phyloP scores from a whole-genome alignment of 768 basidiomycete genomes.

The Daedaleopsis sinensis region DNA sequence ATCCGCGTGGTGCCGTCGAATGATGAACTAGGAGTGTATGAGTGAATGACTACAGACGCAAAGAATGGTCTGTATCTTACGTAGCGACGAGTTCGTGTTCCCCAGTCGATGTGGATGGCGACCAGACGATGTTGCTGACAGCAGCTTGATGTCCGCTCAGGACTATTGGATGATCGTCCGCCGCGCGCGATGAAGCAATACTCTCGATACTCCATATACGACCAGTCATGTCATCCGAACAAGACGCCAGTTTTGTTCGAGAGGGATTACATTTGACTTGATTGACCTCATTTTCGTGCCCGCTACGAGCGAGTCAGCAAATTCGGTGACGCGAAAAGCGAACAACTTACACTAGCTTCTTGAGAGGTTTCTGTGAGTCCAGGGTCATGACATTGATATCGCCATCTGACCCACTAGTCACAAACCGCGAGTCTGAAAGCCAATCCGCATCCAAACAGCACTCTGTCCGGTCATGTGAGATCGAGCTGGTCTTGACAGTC shows the following conservation, averaged over 20 bases:
- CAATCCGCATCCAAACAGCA: conserved; percentile 85
- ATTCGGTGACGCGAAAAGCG: neutral
- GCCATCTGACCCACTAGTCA: conserved; percentile 73
- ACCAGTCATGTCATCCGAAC: conserved; percentile 80
- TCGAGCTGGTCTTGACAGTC: neutral
- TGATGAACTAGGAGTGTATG: conserved; percentile 55
- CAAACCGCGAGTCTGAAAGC: conserved; percentile 71
- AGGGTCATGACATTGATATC: conserved; percentile 63
- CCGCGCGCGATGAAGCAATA: conserved; percentile 35
- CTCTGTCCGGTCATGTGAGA: conserved; percentile 42
- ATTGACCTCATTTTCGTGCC: conserved; percentile 78
- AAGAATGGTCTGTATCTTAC: conserved; percentile 42
- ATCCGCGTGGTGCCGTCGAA: conserved; percentile 81
- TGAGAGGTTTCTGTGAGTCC: conserved; percentile 54
- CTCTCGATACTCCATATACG: conserved; percentile 74
- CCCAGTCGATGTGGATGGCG: conserved; percentile 50
- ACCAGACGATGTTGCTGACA: conserved; percentile 73
- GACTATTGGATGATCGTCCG: conserved; percentile 39
- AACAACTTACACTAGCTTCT: conserved; percentile 59
- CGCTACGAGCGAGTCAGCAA: conserved; percentile 41
- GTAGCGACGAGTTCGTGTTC: conserved; percentile 70
- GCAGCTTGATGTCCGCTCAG: conserved; percentile 68
- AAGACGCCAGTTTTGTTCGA: conserved; percentile 73
- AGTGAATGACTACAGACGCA: conserved; percentile 2
- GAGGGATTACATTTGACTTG: conserved; percentile 71